phyloP scores from a whole-genome alignment of 2,329 filamentous ascomycete species.

The Westerdykella ornata region DNA sequence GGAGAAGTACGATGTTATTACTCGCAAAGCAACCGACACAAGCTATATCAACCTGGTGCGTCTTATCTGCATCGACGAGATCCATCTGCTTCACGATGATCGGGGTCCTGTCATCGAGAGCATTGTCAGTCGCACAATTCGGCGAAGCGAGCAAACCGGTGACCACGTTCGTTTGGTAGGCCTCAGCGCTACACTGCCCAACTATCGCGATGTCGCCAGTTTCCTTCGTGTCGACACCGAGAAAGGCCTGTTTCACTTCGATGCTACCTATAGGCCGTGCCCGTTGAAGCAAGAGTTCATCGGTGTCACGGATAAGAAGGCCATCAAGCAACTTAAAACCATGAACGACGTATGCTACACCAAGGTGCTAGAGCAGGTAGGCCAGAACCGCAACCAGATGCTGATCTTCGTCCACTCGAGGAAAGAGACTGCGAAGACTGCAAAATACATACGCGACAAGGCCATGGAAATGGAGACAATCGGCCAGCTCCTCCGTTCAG shows the following conservation, averaged over 20 bases:
- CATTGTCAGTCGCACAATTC: slow-evolving; percentile 89
- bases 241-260: slow-evolving; percentile 92
- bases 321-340: slow-evolving; percentile 96
- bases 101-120: slow-evolving; percentile 94
- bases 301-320: slow-evolving; percentile 93
- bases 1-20: slow-evolving; percentile 99
- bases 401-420: slow-evolving; percentile 97
- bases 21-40: slow-evolving; percentile 90
- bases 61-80: slow-evolving; percentile 94
- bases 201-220: slow-evolving; percentile 91
- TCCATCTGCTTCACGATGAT: slow-evolving; percentile 94
- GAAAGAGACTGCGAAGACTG: slow-evolving; percentile 97
- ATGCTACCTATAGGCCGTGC: slow-evolving; percentile 87
- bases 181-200: slow-evolving; percentile 89
- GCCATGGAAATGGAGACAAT: slow-evolving; percentile 96
- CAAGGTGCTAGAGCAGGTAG: slow-evolving; percentile 94
- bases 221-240: slow-evolving; percentile 83
- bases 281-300: slow-evolving; percentile 95
- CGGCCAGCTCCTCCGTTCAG: slow-evolving; percentile 85
- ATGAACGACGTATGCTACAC: slow-evolving; percentile 99
- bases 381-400: slow-evolving; percentile 91
- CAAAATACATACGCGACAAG: slow-evolving; percentile 92
- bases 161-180: slow-evolving; percentile 88
- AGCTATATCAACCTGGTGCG: slow-evolving; percentile 97
- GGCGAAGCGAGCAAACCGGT: slow-evolving; percentile 87